These are phyloP conservation scores for Suhomyces prunicola DNA, from an alignment of 805 yeast species.

Conservation along the genomic window DNA sequence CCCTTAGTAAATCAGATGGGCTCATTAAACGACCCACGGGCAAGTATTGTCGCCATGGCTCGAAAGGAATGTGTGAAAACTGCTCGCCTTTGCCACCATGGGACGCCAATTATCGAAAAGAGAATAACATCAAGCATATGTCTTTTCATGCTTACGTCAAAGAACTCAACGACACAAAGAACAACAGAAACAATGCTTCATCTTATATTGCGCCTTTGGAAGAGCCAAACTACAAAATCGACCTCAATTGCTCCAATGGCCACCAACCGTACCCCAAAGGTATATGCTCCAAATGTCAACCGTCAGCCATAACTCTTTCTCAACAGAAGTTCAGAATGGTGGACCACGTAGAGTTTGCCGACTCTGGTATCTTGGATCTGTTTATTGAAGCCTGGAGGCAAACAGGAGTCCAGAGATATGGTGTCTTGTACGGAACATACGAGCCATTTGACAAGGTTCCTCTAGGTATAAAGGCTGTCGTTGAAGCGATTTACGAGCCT, in stretches of 20 bases:
- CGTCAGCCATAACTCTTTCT: constrained; percentile 88
- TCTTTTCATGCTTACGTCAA: constrained; percentile 83
- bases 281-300: constrained; percentile 95
- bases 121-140: constrained; percentile 77
- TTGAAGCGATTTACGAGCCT: constrained; percentile 91
- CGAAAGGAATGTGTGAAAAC: constrained; percentile 96
- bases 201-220: constrained; percentile 75
- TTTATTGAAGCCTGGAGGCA: constrained; percentile 92
- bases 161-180: constrained; percentile 63
- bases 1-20: constrained; percentile 66
- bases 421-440: constrained; percentile 80
- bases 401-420: constrained; percentile 84
- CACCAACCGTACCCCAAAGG: constrained; percentile 95
- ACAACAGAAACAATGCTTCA: constrained; percentile 57
- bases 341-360: constrained; percentile 91
- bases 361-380: constrained; percentile 65
- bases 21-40: constrained; percentile 63
- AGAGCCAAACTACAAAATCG: constrained; percentile 65
- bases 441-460: constrained; percentile 80
- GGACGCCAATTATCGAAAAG: constrained; percentile 74
- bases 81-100: constrained; percentile 96
- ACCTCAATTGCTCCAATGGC: constrained; percentile 66
- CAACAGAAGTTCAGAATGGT: constrained; percentile 93
- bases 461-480: constrained; percentile 88
- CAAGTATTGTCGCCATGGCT: constrained; percentile 77